Conservation (phyloP, 2,329 filamentous ascomycete genomes). For the Colletotrichum abscissum region DNA sequence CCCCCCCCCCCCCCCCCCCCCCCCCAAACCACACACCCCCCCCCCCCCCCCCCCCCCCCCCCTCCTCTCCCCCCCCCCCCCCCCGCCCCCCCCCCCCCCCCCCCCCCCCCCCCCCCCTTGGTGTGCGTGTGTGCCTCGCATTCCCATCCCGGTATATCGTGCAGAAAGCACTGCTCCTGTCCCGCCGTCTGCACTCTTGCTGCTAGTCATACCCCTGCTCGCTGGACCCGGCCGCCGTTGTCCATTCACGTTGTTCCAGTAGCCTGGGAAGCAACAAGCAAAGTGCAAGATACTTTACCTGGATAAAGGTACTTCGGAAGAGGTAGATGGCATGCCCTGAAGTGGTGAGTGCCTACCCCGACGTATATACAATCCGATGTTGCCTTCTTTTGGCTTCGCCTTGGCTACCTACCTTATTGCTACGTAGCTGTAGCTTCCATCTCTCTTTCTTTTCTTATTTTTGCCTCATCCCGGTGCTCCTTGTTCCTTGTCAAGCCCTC, state of each 20-base stretch:
- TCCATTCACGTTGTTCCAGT: constrained; percentile 43
- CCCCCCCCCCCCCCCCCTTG: no score
- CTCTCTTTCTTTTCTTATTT: constrained; percentile 13
- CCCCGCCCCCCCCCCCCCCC: no score
- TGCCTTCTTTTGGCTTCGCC: constrained; percentile 38
- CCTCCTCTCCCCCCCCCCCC: no score
- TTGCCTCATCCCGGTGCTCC: constrained; percentile 2
- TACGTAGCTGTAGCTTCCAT: constrained; percentile 1
- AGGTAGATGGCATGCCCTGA: not conserved
- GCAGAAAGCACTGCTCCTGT: not conserved
- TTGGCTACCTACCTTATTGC: constrained; percentile 4
- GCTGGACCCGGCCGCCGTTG: constrained; percentile 39
- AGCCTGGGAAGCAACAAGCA: constrained; percentile 16
- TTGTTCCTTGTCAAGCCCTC: constrained; percentile 19
- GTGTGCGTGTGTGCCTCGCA: not conserved
- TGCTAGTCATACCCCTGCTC: constrained; percentile 39
- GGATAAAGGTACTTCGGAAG: not conserved
- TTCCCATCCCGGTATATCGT: not conserved
- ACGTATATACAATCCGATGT: constrained; percentile 43
- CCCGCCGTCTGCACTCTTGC: not conserved
- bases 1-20: no score
- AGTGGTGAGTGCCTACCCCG: not conserved
- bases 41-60: no score
- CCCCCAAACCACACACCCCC: no score
- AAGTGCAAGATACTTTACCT: constrained; percentile 13